Evolutionary conservation across 2,329 filamentous ascomycete species (phyloP).

Genomic region (Fusarium oxysporum): DNA sequence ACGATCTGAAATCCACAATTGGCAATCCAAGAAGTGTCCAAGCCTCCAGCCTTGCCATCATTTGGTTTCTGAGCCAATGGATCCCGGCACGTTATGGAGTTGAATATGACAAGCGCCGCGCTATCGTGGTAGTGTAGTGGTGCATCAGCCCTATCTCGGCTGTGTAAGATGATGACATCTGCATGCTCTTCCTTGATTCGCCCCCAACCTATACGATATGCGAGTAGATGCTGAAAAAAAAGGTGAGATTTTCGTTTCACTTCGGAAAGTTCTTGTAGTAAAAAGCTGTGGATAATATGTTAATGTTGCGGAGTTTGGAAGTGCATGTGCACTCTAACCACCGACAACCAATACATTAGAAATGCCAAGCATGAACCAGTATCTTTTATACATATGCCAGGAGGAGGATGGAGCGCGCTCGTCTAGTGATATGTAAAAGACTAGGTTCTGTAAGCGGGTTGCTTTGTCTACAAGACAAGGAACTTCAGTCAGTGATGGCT

Average conservation of each 20-base stretch:
- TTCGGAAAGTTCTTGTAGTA: neutral
- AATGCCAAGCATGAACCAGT: neutral
- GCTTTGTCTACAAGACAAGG: neutral
- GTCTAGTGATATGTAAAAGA: neutral
- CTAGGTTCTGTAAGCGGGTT: neutral
- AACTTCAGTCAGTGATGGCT: neutral
- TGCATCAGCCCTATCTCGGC: conserved; percentile 14
- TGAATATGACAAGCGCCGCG: neutral
- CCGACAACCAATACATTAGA: neutral
- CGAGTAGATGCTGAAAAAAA: neutral
- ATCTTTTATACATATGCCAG: neutral
- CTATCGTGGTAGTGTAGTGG: neutral
- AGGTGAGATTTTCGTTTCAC: neutral
- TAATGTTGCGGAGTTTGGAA: neutral
- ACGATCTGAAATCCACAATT: neutral
- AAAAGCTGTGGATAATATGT: neutral
- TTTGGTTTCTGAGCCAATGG: neutral
- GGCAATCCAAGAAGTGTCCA: neutral
- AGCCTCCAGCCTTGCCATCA: neutral
- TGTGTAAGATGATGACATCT: neutral
- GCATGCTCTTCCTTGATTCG: neutral
- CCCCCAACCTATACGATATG: neutral
- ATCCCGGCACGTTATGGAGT: neutral
- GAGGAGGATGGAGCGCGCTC: neutral
- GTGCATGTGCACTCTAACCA: neutral